phyloP scores from a whole-genome alignment of 2,329 filamentous ascomycete species.

The Hirsutella minnesotensis region DNA sequence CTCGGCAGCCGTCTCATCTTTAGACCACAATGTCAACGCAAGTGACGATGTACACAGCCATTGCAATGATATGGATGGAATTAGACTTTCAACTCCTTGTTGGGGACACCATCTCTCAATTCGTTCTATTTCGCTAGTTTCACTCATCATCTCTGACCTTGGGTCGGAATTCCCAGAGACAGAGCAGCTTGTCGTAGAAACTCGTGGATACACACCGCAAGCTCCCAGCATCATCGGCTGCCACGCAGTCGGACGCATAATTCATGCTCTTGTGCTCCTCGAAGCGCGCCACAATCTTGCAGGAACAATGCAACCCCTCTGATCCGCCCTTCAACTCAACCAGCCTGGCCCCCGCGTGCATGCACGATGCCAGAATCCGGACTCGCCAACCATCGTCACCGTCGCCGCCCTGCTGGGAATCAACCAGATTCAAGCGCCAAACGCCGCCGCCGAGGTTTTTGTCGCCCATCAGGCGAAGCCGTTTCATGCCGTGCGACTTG shows the following conservation, averaged over 20 bases:
- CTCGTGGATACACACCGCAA: conserved; percentile 55
- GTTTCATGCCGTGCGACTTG: conserved; percentile 26
- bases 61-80: too few relatives aligned
- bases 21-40: too few relatives aligned
- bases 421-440: conserved; percentile 66
- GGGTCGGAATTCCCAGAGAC: conserved; percentile 42
- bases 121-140: too few relatives aligned
- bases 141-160: too few relatives aligned
- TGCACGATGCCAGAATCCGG: conserved; percentile 73
- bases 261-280: conserved; percentile 91
- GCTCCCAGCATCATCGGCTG: conserved; percentile 14
- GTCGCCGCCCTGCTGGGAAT: conserved; percentile 10
- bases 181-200: conserved; percentile 63
- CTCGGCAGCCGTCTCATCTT: too few relatives aligned
- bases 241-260: conserved; percentile 68
- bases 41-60: too few relatives aligned
- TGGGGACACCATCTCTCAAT: too few relatives aligned
- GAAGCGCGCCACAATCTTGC: conserved; percentile 58
- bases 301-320: conserved; percentile 36
- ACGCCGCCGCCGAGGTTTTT: conserved; percentile 66
- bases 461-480: conserved; percentile 46
- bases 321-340: conserved; percentile 28
- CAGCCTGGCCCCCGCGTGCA: conserved; percentile 79
- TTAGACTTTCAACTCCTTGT: too few relatives aligned
- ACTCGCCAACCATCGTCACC: conserved; percentile 18